Conservation (phyloP, 495 filamentous ascomycete genomes). For the Hyaloscypha bicolor region DNA sequence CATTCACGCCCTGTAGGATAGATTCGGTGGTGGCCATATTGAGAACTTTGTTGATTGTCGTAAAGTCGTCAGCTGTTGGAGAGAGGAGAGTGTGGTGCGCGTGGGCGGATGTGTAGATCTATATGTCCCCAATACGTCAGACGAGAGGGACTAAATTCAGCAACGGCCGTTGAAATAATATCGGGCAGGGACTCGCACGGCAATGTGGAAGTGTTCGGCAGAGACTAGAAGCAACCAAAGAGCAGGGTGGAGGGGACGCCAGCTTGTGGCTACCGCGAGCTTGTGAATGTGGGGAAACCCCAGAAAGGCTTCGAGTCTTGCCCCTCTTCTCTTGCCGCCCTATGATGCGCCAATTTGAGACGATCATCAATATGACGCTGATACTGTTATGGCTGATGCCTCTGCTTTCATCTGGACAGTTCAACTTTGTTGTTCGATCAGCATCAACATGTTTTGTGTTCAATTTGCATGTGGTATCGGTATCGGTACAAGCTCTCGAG, state of each 20-base stretch:
- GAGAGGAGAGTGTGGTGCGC: constrained; percentile 1
- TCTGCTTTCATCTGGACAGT: background rate
- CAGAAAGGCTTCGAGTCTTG: background rate
- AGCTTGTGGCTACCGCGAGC: constrained; percentile 12
- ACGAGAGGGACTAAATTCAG: constrained; percentile 4
- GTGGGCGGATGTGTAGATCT: constrained; percentile 14
- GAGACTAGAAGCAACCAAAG: background rate
- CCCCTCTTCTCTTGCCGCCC: constrained; percentile 9
- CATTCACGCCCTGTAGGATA: constrained; percentile 84
- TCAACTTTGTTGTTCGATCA: background rate
- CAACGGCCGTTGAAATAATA: constrained; percentile 6
- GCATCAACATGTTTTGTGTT: background rate
- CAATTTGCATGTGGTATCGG: background rate
- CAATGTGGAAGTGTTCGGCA: constrained; percentile 23
- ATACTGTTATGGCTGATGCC: background rate
- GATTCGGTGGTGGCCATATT: constrained; percentile 72
- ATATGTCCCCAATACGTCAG: constrained; percentile 19
- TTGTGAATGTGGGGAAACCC: constrained; percentile 29
- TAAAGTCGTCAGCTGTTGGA: background rate
- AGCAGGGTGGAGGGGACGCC: constrained; percentile 24
- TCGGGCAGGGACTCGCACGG: constrained; percentile 9
- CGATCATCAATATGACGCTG: background rate
- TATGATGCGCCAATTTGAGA: background rate
- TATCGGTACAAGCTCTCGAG: background rate
- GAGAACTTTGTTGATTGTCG: constrained; percentile 1